Conservation (phyloP, 306 rosid genomes). For the Ceratonia siliqua region DNA sequence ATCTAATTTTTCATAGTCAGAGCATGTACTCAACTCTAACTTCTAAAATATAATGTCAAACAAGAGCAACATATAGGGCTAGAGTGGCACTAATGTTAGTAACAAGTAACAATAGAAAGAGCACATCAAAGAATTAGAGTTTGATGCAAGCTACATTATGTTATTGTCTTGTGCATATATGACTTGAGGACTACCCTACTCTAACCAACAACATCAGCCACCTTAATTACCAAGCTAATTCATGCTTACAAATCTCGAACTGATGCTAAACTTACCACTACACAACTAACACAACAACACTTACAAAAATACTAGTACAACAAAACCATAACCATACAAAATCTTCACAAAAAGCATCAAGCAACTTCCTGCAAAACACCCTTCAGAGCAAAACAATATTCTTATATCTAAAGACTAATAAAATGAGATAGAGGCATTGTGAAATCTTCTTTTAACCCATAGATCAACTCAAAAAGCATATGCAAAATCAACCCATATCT, state of each 20-base stretch:
- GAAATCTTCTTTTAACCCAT: no score
- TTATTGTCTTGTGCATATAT: neutral
- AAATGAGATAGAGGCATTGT: neutral
- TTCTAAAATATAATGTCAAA: neutral
- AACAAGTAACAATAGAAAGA: no score
- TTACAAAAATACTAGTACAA: neutral
- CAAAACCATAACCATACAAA: neutral
- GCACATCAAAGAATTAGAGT: no score
- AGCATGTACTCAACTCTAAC: slow-evolving; percentile 6
- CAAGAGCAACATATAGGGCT: no score
- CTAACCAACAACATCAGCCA: neutral
- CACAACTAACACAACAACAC: neutral
- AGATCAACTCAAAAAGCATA: no score
- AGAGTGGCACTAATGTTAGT: no score
- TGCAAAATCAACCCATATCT: no score
- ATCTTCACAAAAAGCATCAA: neutral
- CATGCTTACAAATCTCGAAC: neutral
- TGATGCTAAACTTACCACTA: neutral
- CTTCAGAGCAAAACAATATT: neutral
- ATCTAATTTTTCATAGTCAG: neutral
- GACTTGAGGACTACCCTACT: neutral
- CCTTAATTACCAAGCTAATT: neutral
- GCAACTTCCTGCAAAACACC: neutral
- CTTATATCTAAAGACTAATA: neutral
- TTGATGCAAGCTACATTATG: neutral